Base-by-base conservation (phyloP, 176 grass and related monocot genomes). In the Aegilops bicornis region DNA sequence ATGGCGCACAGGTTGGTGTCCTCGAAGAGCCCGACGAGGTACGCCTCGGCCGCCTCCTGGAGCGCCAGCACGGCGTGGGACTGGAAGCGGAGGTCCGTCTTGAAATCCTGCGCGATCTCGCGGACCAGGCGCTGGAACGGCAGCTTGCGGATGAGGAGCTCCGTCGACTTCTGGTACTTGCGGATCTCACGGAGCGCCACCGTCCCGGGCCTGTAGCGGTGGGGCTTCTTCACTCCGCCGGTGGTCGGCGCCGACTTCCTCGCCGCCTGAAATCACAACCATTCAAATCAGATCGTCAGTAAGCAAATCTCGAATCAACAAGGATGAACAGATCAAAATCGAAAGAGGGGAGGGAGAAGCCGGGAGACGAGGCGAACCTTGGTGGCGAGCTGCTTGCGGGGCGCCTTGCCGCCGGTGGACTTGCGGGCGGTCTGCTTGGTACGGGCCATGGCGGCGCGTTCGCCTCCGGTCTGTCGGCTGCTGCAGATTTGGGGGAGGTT, bases 131-230 rank as follows among this genome's bases (percentile, higher is more conserved):
- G 86, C 91, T 98, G 30, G 30, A 31, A 31, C 2, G 30, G 93
- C 0, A 98, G 90, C 91, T 98, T 98, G 31, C 96, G 88, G 84
- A 98, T 98, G 1, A 98, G 90, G 0, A 98, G 93, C 90, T 98
- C 96, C 24, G 93, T 98, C 84, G 93, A 95, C 91, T 98, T 98
- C 96, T 98, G 93, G 84, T 98, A 98, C 91, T 95, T 98, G 82
- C 93, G 87, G 90, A 98, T 98, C 91, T 98, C 96, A 0, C 93
- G 88, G 1, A 98, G 86, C 0, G 96, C 96, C 0, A 98, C 96
- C 0, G 96, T 98, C 0, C 96, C 96, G 0, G 96, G 93, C 36
- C 96, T 84, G 88, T 94, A 98, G 2, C 93, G 36, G 82, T 98
- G 96, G 1, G 96, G 96, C 90, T 98, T 98, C 93, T 98, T 98